Base-by-base conservation (phyloP, 257 asterid genomes). In the Linderniella brevidens region DNA sequence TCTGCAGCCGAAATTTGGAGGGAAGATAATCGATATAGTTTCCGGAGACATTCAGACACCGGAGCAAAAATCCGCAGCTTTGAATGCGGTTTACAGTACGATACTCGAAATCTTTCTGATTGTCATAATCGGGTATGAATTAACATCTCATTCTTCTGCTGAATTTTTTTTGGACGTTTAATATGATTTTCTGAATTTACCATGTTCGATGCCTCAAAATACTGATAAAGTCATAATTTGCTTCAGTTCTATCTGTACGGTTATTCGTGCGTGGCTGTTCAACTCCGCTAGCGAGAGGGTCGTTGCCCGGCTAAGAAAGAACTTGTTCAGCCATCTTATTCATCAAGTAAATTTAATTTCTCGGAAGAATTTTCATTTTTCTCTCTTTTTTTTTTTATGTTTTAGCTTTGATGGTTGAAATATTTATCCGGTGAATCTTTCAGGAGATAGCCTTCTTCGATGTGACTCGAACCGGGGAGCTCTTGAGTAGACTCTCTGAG, bases 401-500 rank as follows among this genome's bases (percentile, higher is more conserved):
- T 17, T 17, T 4, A 11, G n/a, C 2, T 8, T 13, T 8, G 11
- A 9, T 1, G 9, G 5, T 8, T 17, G 32, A 46, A 17, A 3
- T 46, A 8, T 13, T 17, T 46, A 17, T 46, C 18, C 4, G 5
- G 2, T 43, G 4, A 9, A 43, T 58, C 20, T 55, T 53, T 53
- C 56, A 82, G 94, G 94, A 86, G 64, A 72, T 86, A 64, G 96
- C 92, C 9, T 86, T 86, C 66, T 86, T 70, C 19, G 96, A 86
- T 64, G 74, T 86, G 53, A 78, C 94, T 49, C 85, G 96, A 25
- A 86, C 96, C 11, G 96, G 96, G 58, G 96, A 86, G 64, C 88
- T 86, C 55, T 61, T 86, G 53, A 86, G 96, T 64, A 70, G 96
- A 70, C 84, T 86, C 9, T 86, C 96, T 41, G 96, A 86, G 71